Conservation (phyloP, 768 basidiomycete species). For the Hortiboletus campestris region DNA sequence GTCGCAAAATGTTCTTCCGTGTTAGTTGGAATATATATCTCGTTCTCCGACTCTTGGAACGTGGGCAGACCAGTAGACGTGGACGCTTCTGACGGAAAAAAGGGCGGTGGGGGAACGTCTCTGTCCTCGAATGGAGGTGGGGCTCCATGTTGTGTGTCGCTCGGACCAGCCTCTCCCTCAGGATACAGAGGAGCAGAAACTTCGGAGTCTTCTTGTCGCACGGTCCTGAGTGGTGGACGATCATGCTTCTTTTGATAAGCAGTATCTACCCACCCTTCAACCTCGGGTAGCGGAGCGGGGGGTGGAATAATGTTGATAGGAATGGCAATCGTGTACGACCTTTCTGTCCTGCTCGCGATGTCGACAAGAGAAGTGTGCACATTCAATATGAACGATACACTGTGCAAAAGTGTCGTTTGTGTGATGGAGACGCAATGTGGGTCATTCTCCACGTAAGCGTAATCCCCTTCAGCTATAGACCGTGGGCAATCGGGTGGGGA, state of each 20-base stretch:
- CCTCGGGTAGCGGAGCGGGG: slow-evolving; percentile 75
- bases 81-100: slow-evolving; percentile 57
- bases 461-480: slow-evolving; percentile 42
- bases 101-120: slow-evolving; percentile 70
- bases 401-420: slow-evolving; percentile 79
- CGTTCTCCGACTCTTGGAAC: slow-evolving; percentile 78
- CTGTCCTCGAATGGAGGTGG: slow-evolving; percentile 87
- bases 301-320: slow-evolving; percentile 73
- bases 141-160: slow-evolving; percentile 57
- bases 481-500: slow-evolving; percentile 49
- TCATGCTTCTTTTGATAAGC: slow-evolving; percentile 91
- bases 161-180: slow-evolving; percentile 74
- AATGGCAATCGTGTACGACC: slow-evolving; percentile 59
- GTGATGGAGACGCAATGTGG: slow-evolving; percentile 73
- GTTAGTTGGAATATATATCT: slow-evolving; percentile 60
- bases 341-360: slow-evolving; percentile 64
- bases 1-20: slow-evolving; percentile 39
- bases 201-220: slow-evolving; percentile 66
- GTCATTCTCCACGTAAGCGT: slow-evolving; percentile 52
- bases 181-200: slow-evolving; percentile 61
- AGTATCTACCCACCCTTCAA: slow-evolving; percentile 65
- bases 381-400: slow-evolving; percentile 73
- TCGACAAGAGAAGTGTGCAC: slow-evolving; percentile 78
- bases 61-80: slow-evolving; percentile 62
- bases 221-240: slow-evolving; percentile 68